These are phyloP conservation scores for Paracorniculantispora psalliotae DNA, from an alignment of 2,329 filamentous ascomycete species.

Conservation along the genomic window DNA sequence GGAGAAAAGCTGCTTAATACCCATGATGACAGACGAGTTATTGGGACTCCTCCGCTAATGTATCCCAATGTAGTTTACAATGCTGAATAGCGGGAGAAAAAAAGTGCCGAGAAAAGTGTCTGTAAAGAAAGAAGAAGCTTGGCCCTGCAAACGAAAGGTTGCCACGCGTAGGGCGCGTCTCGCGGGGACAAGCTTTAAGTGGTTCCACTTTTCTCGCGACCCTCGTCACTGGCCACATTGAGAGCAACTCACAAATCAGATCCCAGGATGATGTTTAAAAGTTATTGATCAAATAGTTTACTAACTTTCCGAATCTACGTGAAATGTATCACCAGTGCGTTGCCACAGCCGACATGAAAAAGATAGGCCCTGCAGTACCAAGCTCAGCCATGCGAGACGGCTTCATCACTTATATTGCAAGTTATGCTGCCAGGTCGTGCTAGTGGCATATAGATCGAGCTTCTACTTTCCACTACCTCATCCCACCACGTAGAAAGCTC, in stretches of 20 bases:
- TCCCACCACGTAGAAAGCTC: constrained; percentile 12
- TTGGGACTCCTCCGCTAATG: background rate
- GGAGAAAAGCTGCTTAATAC: constrained; percentile 69
- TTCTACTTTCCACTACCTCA: constrained; percentile 13
- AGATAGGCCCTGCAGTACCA: background rate
- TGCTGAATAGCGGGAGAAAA: no score
- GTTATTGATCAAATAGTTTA: no score
- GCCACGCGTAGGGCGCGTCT: constrained; percentile 10
- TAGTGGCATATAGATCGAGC: background rate
- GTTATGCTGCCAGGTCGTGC: constrained; percentile 8
- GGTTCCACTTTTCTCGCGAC: constrained; percentile 16
- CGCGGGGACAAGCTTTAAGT: constrained; percentile 15
- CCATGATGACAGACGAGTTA: constrained; percentile 38
- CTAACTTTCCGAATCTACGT: background rate
- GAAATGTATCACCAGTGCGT: constrained; percentile 10
- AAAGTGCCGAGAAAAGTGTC: background rate
- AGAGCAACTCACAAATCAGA: background rate
- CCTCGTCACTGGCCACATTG: constrained; percentile 4
- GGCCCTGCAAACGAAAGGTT: background rate
- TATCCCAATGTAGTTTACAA: background rate
- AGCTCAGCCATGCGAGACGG: constrained; percentile 8
- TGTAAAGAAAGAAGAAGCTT: background rate
- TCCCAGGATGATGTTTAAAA: background rate
- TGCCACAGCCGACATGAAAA: constrained; percentile 7
- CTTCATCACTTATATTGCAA: constrained; percentile 3